Base-by-base conservation (phyloP, 345 rosid genomes). In the Lepidium aucheri region DNA sequence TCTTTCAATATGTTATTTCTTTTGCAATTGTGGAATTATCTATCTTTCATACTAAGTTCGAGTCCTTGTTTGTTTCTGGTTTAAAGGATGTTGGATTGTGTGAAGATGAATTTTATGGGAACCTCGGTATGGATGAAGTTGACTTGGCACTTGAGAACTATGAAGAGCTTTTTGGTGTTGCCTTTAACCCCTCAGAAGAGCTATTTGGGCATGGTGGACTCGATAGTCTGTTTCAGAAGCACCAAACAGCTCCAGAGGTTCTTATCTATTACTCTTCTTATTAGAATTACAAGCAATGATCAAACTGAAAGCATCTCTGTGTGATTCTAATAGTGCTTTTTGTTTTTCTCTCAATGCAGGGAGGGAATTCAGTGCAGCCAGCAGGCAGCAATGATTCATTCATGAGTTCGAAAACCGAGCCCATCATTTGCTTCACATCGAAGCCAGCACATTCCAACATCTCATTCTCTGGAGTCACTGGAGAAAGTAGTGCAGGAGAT, bases 401-500 rank as follows among this genome's bases (percentile, higher is more conserved):
- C 76, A 84, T 84, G 90, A 88, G 97, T 70, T 59, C 89, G 40
- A 90, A 90, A 84, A 94, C 99, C 2, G 97, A 94, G 74, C 87
- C 99, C 41, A 50, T 88, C 57, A 79, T 87, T 26, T 80, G 87
- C 80, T 83, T 82, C 46, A 60, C 77, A 2, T 47, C 81, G 4
- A 82, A 76, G 68, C 92, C 76, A 57, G 78, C 78, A 13, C 92
- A 82, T 67, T 83, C 95, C 11, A 84, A 47, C 77, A 82, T 95
- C 71, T 91, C 99, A 3, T 89, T 95, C 81, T 90, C 99, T 70
- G 96, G 95, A 69, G 62, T 83, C 56, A 86, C 89, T n/a, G 98
- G 94, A 63, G 98, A 89, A 63, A 81, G 90, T 76, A 82, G 78
- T 53, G 79, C 78, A 33, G 94, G 78, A 15, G 99, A 91, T 81